Percentiles rank a stretch among this genome's conserved stretches.
Evolutionary conservation across 805 yeast species (phyloP).

Genomic region (Metschnikowia bowlesiae): DNA sequence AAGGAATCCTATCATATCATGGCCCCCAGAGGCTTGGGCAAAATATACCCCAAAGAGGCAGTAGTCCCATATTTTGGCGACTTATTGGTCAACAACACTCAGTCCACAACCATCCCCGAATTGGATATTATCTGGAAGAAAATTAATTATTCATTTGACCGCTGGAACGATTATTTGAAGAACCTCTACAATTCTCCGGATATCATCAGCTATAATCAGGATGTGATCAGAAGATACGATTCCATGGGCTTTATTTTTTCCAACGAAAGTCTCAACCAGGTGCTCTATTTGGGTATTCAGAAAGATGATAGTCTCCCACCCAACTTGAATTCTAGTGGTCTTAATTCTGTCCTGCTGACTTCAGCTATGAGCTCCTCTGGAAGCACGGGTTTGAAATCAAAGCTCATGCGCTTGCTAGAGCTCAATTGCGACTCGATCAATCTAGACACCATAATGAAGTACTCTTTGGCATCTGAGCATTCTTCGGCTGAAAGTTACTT

Average conservation of each 20-base stretch:
- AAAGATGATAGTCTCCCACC: constrained; percentile 22
- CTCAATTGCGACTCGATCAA: constrained; percentile 41
- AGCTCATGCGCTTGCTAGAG: constrained; percentile 44
- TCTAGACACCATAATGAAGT: constrained; percentile 53
- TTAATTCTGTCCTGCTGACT: background rate
- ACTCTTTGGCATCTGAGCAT: constrained; percentile 64
- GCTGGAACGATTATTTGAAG: constrained; percentile 75
- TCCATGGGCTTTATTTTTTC: constrained; percentile 41
- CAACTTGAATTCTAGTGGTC: constrained; percentile 5
- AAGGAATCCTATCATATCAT: constrained; percentile 62
- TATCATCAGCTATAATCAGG: constrained; percentile 36
- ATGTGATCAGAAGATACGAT: constrained; percentile 37
- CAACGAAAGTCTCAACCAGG: constrained; percentile 41
- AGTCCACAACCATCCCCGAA: constrained; percentile 40
- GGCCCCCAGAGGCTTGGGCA: constrained; percentile 86
- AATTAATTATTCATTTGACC: constrained; percentile 64
- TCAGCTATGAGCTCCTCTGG: background rate
- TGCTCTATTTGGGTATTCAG: constrained; percentile 37
- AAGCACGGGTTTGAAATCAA: constrained; percentile 26
- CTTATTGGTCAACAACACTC: constrained; percentile 48
- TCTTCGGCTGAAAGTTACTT: constrained; percentile 42
- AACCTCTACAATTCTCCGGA: constrained; percentile 43
- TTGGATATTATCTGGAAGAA: constrained; percentile 64
- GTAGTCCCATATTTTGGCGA: constrained; percentile 93
- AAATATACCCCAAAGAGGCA: constrained; percentile 64